Evolutionary conservation across 805 yeast genomes (phyloP), one percentile per base, ranked within the genome.

Genomic region (Kazachstania psychrophila): DNA sequence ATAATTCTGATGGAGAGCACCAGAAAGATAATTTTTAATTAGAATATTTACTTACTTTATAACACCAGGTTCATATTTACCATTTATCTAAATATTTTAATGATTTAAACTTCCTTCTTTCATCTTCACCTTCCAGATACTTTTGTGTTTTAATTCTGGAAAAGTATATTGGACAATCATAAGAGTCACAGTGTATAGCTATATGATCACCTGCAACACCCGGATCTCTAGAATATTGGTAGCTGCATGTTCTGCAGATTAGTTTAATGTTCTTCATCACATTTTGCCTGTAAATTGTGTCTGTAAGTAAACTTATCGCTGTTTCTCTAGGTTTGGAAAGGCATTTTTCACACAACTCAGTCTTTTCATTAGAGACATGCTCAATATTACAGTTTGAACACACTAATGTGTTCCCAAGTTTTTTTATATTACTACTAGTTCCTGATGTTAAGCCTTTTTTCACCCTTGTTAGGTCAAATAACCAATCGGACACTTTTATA

Each of bases 401-500:
- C 11, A 25, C 38, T 8, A 51, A 38, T 9, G 49, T 30, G 8
- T 11, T 20, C 6, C 40, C 43, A 12, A 40, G 13, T 4, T 31
- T 26, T n/a, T 32, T 28, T 2, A 31, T n/a, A 16, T 34, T 40
- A 6, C 28, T 24, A 11, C 43, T 41, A 20, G 38, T 34, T 17
- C 29, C 33, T 3, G 34, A n/a, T 2, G 14, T 15, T 12, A 33
- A 27, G 14, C 31, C 24, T 22, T 40, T 42, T 17, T 36, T 40
- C 8, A 36, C 31, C 42, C 64, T 64, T 0, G 94, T 85, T 64
- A 87, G 65, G 19, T 76, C 83, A 9, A 59, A 58, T 44, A 77
- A 83, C 98, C 98, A 92, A 4, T 64, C 65, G 28, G 66, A 65
- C 5, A 88, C 69, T 59, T 86, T 81, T 2, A 82, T 92, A 0